Base-by-base conservation (phyloP, 2,329 filamentous ascomycete species). In the Arthrobotrys megalospora region DNA sequence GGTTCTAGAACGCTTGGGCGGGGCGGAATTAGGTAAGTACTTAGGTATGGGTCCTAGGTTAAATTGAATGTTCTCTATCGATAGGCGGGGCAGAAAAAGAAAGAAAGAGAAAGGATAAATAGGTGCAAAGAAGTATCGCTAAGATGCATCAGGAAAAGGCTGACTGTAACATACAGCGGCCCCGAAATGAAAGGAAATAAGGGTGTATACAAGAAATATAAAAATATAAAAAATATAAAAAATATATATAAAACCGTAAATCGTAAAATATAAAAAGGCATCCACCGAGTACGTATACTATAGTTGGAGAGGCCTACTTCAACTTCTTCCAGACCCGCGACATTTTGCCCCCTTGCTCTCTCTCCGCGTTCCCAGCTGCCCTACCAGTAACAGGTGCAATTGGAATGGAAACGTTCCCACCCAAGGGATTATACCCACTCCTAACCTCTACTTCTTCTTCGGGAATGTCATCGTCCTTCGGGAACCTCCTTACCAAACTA, bases 301-400 rank as follows among this genome's bases (percentile, higher is more conserved):
- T 28, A 28, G 24, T 28, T 28, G 24, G 24, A 28, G 24, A 28
- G 24, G 24, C 24, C 24, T 53, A 78, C 47, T 78, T 78, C 45
- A 78, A 45, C 28, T 78, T 78, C 67, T 78, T 78, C 75, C 75
- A 78, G 10, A 78, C 75, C 32, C 75, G 50, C 7, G 67, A 72
- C 67, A 78, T 78, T 52, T 78, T 78, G 16, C 75, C 75, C 0
- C 75, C 62, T 16, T 58, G 52, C 21, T 60, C 55, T 43, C 55
- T 60, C 2, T 72, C 75, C 6, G 52, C 53, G 12, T 45, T 36
- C 6, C 14, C 19, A n/a, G 32, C 11, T 5, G 16, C 45, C 43
- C 47, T 48, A 10, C 45, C 5, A 6, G 50, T 47, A 0, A 48
- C n/a, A 3, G 63, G 52, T 14, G 63, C 50, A n/a, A 78, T 58